Base-by-base conservation (phyloP, 2,329 filamentous ascomycete genomes). In the Colletotrichum godetiae region DNA sequence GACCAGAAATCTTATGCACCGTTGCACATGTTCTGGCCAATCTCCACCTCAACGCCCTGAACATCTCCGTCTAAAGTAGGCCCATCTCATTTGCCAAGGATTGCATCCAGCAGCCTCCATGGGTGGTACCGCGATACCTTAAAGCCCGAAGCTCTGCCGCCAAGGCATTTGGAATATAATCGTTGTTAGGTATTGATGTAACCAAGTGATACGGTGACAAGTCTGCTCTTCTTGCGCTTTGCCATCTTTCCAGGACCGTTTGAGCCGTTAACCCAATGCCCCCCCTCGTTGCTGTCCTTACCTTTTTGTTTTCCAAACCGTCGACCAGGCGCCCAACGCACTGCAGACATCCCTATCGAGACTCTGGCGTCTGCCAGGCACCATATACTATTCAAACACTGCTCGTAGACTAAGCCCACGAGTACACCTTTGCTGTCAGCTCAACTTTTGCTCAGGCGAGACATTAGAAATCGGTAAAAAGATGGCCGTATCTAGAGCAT, bases 401-500 rank as follows among this genome's bases (percentile, higher is more conserved):
- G 55, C 49, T 52, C 56, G 42, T 46, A 59, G 59, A 33, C 42
- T 12, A 27, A 33, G 53, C 53, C 58, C 53, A 60, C 70, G 35
- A 68, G 42, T 29, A 52, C 55, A 31, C 27, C 58, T 31, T 56
- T 24, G 15, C 27, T 57, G 27, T 24, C 56, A 61, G 22, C 55
- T 53, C 60, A 22, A 53, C n/a, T 53, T 19, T 31, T 33, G 22
- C 35, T 52, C 33, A 37, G 65, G 56, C 37, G 52, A 67, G 31
- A 55, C 24, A 67, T 88, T 86, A 94, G 81, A 95, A 95, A 80
- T 95, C 94, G 68, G 87, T 87, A 85, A 96, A 96, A 76, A 95
- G 82, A 81, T 94, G 89, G 60, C 92, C 93, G 78, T 92, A 92
- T 80, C 93, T 95, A 77, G 33, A 73, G 7, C 29, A 10, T 22